A percentile compares a stretch with the other conserved stretches of the same genome.
Evolutionary conservation across 148 eudicot species (phyloP).

Genomic region (Polygonum aviculare): DNA sequence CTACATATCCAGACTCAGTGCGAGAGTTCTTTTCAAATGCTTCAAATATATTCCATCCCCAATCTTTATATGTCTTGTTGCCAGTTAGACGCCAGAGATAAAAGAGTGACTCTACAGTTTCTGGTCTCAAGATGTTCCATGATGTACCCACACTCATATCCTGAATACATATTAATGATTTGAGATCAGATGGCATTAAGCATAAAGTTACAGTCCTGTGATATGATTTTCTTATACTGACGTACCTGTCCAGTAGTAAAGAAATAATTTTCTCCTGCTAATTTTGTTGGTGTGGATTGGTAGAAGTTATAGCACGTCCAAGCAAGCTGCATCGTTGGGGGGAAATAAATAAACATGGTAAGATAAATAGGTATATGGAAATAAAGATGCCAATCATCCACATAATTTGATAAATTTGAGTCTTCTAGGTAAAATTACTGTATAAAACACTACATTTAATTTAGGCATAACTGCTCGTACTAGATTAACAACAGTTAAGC

Average conservation of each 20-base stretch:
- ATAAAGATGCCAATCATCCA: slow-evolving; percentile 8
- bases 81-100: slow-evolving; percentile 98
- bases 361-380: background rate
- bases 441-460: background rate
- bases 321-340: slow-evolving; percentile 48
- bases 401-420: background rate
- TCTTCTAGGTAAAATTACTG: background rate
- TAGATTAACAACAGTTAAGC: background rate
- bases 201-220: background rate
- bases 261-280: slow-evolving; percentile 97
- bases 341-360: background rate
- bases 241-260: slow-evolving; percentile 70
- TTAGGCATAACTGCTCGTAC: background rate
- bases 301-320: slow-evolving; percentile 99
- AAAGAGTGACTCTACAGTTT: slow-evolving; percentile 95
- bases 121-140: slow-evolving; percentile 98
- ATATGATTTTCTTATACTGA: background rate
- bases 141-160: slow-evolving; percentile 97
- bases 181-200: background rate
- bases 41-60: slow-evolving; percentile 99
- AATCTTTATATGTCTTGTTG: slow-evolving; percentile 91
- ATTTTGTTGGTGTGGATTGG: slow-evolving; percentile 92
- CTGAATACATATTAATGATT: slow-evolving; percentile 23
- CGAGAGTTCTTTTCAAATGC: slow-evolving; percentile 98
- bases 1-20: slow-evolving; percentile 87